A percentile compares a stretch with the other conserved stretches of the same genome.
Conservation (phyloP, 1,139 yeast species). For the Trichomonascaceae sp. region DNA sequence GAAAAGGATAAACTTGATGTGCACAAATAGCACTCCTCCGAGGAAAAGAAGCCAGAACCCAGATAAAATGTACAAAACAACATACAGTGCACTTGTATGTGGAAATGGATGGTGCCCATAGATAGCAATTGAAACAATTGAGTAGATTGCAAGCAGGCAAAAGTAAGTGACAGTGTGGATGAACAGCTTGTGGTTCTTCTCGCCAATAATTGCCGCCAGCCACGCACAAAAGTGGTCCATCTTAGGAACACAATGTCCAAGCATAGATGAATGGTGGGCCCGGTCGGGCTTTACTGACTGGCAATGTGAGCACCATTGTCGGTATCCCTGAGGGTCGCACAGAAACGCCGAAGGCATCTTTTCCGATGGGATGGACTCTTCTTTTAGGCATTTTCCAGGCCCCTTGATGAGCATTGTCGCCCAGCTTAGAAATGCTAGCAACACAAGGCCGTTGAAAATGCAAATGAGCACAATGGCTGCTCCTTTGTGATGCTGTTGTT, state of each 20-base stretch:
- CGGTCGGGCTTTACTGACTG: constrained; percentile 78
- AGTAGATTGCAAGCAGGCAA: constrained; percentile 30
- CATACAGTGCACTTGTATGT: constrained; percentile 8
- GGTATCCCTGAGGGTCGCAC: constrained; percentile 33
- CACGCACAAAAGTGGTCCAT: constrained; percentile 85
- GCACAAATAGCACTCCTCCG: constrained; percentile 20
- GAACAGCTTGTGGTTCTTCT: constrained; percentile 59
- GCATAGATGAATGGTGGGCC: constrained; percentile 63
- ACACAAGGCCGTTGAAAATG: constrained; percentile 13
- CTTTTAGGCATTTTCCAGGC: constrained; percentile 20
- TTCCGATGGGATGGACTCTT: background rate
- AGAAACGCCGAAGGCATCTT: constrained; percentile 17
- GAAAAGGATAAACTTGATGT: constrained; percentile 16
- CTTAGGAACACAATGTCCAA: constrained; percentile 51
- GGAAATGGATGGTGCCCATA: constrained; percentile 14
- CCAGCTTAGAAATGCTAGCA: constrained; percentile 14
- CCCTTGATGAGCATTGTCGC: constrained; percentile 20
- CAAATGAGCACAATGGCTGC: constrained; percentile 23
- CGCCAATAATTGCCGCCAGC: constrained; percentile 81
- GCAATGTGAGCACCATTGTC: constrained; percentile 60
- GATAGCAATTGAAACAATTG: constrained; percentile 19
- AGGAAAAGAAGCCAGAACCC: constrained; percentile 17
- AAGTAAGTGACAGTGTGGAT: constrained; percentile 54
- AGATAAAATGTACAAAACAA: constrained; percentile 20
- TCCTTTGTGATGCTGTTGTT: constrained; percentile 7